Evolutionary conservation across 495 filamentous ascomycete genomes (phyloP), one percentile per base, ranked within the genome.

Genomic region (Penicillium steckii): DNA sequence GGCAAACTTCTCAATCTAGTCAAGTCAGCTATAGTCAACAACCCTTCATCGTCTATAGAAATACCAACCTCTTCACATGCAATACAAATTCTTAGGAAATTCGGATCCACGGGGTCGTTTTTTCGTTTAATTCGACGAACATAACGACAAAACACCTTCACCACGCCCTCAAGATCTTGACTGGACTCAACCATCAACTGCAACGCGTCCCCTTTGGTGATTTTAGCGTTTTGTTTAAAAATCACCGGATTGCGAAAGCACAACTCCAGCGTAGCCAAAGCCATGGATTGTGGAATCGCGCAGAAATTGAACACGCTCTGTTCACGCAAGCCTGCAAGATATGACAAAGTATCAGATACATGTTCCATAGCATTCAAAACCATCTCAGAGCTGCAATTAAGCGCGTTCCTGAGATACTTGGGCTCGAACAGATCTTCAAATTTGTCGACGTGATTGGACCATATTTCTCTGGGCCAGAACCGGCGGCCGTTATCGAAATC

Each of bases 271-370:
- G 93, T 97, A 2, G 94, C 93, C 69, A 98, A 97, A 22, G 95
- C 94, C 94, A 98, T 98, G 52, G 85, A 75, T 71, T 97, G 95
- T 13, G 94, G 94, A 60, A 98, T 98, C 35, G 95, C 93, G 38
- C 90, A 90, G 67, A 98, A 98, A 77, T 98, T 97, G 87, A 98
- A 98, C 17, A 96, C 91, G 66, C 89, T 94, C 75, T 97, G 94
- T 67, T 98, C 94, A 51, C 87, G 88, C 43, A 97, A 80, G 17
- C 91, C 95, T 15, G 95, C 94, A 73, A 98, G 88, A 77, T 98
- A 98, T 75, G 91, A 97, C 9, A 98, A 74, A 70, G 91, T 97
- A 58, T 97, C 90, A 55, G 95, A 89, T 24, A 84, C 90, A 57
- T 96, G 91, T 65, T 82, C 79, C 38, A 98, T 80, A 15, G 92